phyloP scores from a whole-genome alignment of 2,329 filamentous ascomycete species.

The Periconia sp. region DNA sequence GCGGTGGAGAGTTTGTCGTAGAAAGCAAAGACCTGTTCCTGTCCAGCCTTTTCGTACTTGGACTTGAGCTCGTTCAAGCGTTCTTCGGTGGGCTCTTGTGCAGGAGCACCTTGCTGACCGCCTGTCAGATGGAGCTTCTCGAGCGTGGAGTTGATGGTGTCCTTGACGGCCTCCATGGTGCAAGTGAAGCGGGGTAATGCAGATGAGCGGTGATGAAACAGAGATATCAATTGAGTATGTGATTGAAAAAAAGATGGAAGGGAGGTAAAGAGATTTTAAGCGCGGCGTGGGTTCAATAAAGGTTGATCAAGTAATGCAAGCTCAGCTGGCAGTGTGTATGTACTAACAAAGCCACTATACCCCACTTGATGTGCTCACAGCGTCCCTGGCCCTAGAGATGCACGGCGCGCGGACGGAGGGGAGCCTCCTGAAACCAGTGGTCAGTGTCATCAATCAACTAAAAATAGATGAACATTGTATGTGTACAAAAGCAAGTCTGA shows the following conservation, averaged over 20 bases:
- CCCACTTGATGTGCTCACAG: constrained; percentile 30
- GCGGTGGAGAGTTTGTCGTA: constrained; percentile 74
- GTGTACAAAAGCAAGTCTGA: neutral
- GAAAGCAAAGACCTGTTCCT: constrained; percentile 84
- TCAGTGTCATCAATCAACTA: constrained; percentile 24
- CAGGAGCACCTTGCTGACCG: constrained; percentile 36
- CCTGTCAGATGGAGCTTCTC: constrained; percentile 45
- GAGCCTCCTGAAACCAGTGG: constrained; percentile 13
- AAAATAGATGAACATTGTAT: constrained; percentile 24
- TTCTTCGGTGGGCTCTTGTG: constrained; percentile 62
- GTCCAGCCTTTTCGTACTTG: constrained; percentile 72
- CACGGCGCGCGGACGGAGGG: constrained; percentile 26
- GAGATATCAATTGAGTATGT: constrained; percentile 11
- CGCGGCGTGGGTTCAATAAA: constrained; percentile 17
- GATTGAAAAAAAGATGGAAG: neutral
- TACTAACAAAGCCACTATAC: constrained; percentile 22
- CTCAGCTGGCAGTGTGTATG: constrained; percentile 24
- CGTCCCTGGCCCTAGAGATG: constrained; percentile 7
- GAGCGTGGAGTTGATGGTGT: constrained; percentile 44
- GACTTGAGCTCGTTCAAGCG: constrained; percentile 68
- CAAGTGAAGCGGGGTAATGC: constrained; percentile 23
- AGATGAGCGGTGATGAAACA: constrained; percentile 12
- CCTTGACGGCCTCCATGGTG: constrained; percentile 48
- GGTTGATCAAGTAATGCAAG: constrained; percentile 18
- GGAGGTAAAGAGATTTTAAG: constrained; percentile 1